Percentiles rank a stretch among this genome's conserved stretches.
phyloP scores from a whole-genome alignment of 768 basidiomycete genomes.

The Hebeloma cylindrosporum region DNA sequence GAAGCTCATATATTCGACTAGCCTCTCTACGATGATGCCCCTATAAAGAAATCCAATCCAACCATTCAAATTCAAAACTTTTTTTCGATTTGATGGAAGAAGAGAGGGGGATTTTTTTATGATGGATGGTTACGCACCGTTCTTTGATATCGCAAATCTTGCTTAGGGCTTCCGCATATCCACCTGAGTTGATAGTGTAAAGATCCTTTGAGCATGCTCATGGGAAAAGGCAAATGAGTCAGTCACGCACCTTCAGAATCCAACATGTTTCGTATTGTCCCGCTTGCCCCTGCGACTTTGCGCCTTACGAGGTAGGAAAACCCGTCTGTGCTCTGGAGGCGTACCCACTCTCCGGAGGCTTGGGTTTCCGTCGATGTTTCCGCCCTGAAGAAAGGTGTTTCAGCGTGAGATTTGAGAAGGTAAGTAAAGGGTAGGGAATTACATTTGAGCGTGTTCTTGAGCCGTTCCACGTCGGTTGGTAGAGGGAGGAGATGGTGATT shows the following conservation, averaged over 20 bases:
- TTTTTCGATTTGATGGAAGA: no score
- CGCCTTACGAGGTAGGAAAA: conserved; percentile 78
- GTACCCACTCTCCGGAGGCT: conserved; percentile 55
- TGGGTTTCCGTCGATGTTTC: not conserved
- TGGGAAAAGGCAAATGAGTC: not conserved
- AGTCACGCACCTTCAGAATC: conserved; percentile 69
- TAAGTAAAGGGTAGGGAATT: no score
- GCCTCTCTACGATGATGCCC: conserved; percentile 77
- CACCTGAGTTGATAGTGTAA: conserved; percentile 41
- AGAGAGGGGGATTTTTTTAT: no score
- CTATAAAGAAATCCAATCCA: conserved; percentile 26
- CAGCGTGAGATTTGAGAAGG: no score
- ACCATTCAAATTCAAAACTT: not conserved
- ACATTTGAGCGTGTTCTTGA: no score
- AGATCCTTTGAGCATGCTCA: not conserved
- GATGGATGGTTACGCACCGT: conserved; percentile 56
- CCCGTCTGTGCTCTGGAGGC: conserved; percentile 75
- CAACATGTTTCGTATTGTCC: conserved; percentile 80
- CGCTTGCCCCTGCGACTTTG: conserved; percentile 74
- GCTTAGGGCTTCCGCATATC: conserved; percentile 72
- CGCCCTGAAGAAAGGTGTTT: no score
- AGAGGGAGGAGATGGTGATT: no score
- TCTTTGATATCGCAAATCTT: conserved; percentile 70
- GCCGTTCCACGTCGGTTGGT: no score
- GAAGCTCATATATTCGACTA: conserved; percentile 88